Base-by-base conservation (phyloP, 164 flowering plant species). In the Nelumbo lutea region DNA sequence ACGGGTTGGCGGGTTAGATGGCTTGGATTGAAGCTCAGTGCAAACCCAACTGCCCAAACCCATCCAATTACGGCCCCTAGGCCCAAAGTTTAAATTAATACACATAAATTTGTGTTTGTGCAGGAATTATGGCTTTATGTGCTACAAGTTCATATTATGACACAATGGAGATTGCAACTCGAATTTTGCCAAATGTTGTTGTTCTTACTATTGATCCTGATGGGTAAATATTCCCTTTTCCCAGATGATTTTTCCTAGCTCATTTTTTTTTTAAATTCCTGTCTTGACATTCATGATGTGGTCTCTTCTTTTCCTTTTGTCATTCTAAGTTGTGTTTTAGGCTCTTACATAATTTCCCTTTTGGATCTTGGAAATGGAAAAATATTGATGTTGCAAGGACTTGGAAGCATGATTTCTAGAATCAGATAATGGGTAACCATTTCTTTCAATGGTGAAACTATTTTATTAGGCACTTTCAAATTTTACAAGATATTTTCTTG, bases 121-220 rank as follows among this genome's bases (percentile, higher is more conserved):
- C 90, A 96, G 99, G 98, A 64, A 69, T 96, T 67, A 91, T 93
- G 98, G 98, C 99, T 68, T 78, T 96, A 70, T 82, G 88, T 80
- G 98, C 95, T 55, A 96, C 99, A 59, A 93, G 96, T 83, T 83
- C 97, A 48, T 88, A 86, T 72, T 96, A 93, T 84, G 99, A 96
- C 67, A 66, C 68, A 61, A 87, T 81, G 4, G 98, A 96, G 84
- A 86, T 96, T 80, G 98, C 97, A 64, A 88, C 97, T 68, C 85
- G 97, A 68, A 87, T 96, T 79, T 81, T 93, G 72, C 96, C 99
- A 15, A 89, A 81, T 78, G 72, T 96, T 73, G 93, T 93, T 72
- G 93, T 96, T 7, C 95, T 96, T 69, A 88, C 96, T 0, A 83
- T 96, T 71, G 99, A 96, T 81, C 90, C 93, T 70, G 99, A 96